Percentiles rank a stretch among this genome's conserved stretches.
These are phyloP conservation scores for Fusarium sp. DNA, from an alignment of 2,329 filamentous ascomycete genomes.

Conservation along the genomic window DNA sequence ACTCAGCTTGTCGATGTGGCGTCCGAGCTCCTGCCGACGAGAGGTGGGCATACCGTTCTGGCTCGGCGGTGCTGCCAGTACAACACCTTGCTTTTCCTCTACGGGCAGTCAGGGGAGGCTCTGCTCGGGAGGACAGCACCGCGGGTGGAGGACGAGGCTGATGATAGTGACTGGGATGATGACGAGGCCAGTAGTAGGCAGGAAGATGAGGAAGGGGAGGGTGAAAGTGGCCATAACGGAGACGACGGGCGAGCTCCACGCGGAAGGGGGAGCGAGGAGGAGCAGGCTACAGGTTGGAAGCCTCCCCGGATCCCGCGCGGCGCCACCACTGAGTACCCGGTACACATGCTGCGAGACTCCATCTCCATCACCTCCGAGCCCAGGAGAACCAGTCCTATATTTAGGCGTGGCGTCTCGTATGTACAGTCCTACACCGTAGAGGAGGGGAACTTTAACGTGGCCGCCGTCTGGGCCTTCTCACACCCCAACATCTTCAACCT, in stretches of 20 bases:
- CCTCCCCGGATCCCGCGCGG: conserved; percentile 12
- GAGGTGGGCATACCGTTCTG: background rate
- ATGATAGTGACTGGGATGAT: conserved; percentile 10
- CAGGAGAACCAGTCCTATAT: conserved; percentile 9
- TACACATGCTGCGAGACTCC: conserved; percentile 9
- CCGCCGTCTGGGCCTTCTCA: conserved; percentile 8
- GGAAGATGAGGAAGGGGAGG: conserved; percentile 10
- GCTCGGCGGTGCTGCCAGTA: background rate
- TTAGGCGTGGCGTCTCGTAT: conserved; percentile 9
- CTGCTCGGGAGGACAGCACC: conserved; percentile 5
- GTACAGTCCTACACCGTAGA: conserved; percentile 7
- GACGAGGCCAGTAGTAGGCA: background rate
- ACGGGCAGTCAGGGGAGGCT: conserved; percentile 7
- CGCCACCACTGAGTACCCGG: conserved; percentile 9
- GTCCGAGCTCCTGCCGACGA: background rate
- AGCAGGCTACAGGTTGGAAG: conserved; percentile 6
- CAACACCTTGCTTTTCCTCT: conserved; percentile 2
- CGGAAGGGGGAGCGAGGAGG: conserved; percentile 5
- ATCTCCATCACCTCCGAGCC: conserved; percentile 13
- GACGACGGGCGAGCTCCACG: conserved; percentile 1
- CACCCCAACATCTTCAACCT: conserved; percentile 14
- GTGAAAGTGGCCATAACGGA: background rate
- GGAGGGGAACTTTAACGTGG: conserved; percentile 10
- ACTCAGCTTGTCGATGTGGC: background rate
- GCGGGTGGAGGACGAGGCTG: conserved; percentile 4